Base-by-base conservation (phyloP, 2,329 filamentous ascomycete genomes). In the Amphichorda felina region DNA sequence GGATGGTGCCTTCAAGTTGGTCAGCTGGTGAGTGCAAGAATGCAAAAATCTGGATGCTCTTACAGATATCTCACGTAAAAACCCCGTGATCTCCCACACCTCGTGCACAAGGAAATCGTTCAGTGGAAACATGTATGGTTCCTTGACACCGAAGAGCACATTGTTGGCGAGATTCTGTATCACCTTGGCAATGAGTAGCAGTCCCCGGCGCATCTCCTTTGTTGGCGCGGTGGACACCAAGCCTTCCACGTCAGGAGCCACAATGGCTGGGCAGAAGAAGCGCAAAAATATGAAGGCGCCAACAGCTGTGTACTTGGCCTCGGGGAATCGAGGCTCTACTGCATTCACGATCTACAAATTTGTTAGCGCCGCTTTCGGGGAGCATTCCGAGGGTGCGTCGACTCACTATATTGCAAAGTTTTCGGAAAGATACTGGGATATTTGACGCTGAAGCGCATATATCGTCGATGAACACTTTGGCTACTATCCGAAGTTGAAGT, bases 111-210 rank as follows among this genome's bases (percentile, higher is more conserved):
- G 54, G 41, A 82, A 82, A 39, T 79, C 70, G 47, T 82, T 82
- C 16, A 82, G 56, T 2, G 78, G 75, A 41, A 75, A 79, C 79
- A 82, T 82, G 47, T 80, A 82, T 4, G 75, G 73, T 48, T 82
- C 78, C 51, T 82, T 82, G 24, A 75, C 75, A 4, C 79, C 78
- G 44, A 82, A 82, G 2, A 82, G 60, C 19, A 82, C 77, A 39
- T 82, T 82, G 46, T 82, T 82, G 25, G 78, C 79, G 25, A 82
- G 60, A 46, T 81, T 82, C 45, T 82, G 79, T 16, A 82, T 71
- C 39, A 82, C 72, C 49, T 82, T 82, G 34, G 79, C 77, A 43
- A 82, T 82, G 22, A 82, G 63, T 21, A 82, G 62, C 5, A 82
- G 61, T 4, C 78, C 77, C 36, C 78, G 68, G 14, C 79, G 67